Evolutionary conservation across 1,139 yeast genomes (phyloP), one percentile per base, ranked within the genome.

Genomic region (Geotrichum histeridarum): DNA sequence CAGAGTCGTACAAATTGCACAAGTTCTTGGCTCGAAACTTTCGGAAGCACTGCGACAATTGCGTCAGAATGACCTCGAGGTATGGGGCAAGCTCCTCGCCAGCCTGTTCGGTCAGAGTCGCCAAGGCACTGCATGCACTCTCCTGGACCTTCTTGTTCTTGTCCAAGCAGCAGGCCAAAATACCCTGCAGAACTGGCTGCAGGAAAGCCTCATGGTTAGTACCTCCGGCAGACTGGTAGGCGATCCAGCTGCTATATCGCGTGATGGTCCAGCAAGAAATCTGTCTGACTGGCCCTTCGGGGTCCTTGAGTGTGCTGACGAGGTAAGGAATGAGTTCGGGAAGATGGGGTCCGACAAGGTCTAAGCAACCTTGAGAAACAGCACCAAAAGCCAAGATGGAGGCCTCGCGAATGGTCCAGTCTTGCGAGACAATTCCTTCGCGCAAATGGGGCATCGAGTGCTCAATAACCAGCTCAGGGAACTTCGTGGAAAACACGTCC

Each of bases 241-340:
- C 66, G 17, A 91, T 86, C 96, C 96, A 91, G 2, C 80, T 65
- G 1, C 95, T 79, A 67, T 84, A 93, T 56, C 98, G 77, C 42
- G 96, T 86, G 51, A 93, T 73, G 0, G 98, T 88, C 99, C 99
- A 93, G 73, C 98, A 91, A 0, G 96, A 76, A 54, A 93, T 93
- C 69, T 89, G 95, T 61, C 98, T 79, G 7, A 93, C 96, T 45
- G 95, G 80, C 7, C 96, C 85, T 70, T 90, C 86, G 11, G 73
- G 70, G 68, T 91, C 97, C 54, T 76, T 76, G 58, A 91, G 73
- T 64, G 95, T 77, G 57, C 89, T 89, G 32, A 90, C 91, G 58
- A 94, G 76, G 65, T 84, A 91, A 42, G 96, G 96, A 37, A 93
- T 83, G 53, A 93, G 75, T 15, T 83, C 80, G 1, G 96, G 95